Evolutionary conservation across 805 yeast genomes (phyloP).

Genomic region (Pichia paraexigua): DNA sequence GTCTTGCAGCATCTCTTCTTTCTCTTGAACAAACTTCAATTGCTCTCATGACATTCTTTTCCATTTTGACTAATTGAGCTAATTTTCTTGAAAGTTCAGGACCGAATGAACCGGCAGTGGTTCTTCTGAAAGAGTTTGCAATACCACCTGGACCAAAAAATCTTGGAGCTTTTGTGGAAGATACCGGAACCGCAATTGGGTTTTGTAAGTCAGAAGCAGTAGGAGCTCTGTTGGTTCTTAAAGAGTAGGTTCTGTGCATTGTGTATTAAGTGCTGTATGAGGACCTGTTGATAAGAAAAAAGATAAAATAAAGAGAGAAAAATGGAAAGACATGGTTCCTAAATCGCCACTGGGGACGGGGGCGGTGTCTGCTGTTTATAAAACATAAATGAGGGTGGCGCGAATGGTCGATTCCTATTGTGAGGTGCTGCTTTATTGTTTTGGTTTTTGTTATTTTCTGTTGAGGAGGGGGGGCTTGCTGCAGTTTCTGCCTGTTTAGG

Average conservation of each 20-base stretch:
- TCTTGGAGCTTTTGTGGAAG: slow-evolving; percentile 49
- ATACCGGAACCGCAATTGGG: slow-evolving; percentile 74
- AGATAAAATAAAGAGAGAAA: neutral
- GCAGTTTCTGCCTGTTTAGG: neutral
- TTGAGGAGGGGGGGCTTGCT: neutral
- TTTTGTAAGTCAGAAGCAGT: slow-evolving; percentile 73
- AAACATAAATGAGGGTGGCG: neutral
- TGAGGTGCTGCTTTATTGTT: neutral
- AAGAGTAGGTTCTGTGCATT: slow-evolving; percentile 82
- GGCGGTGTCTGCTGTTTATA: neutral
- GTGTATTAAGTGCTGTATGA: neutral
- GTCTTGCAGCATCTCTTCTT: slow-evolving; percentile 75
- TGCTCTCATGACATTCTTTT: slow-evolving; percentile 73
- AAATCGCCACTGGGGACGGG: neutral
- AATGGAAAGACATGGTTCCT: neutral
- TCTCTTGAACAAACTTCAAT: slow-evolving; percentile 71
- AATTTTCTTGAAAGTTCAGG: slow-evolving; percentile 74
- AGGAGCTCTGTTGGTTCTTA: slow-evolving; percentile 73
- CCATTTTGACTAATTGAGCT: slow-evolving; percentile 69
- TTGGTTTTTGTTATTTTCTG: neutral
- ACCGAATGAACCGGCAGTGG: slow-evolving; percentile 71
- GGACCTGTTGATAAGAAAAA: neutral
- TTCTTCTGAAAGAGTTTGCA: slow-evolving; percentile 43
- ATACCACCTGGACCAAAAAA: slow-evolving; percentile 82
- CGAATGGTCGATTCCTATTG: neutral